phyloP scores from a whole-genome alignment of 176 grass and related monocot species.

The Urochloa ruziziensis region DNA sequence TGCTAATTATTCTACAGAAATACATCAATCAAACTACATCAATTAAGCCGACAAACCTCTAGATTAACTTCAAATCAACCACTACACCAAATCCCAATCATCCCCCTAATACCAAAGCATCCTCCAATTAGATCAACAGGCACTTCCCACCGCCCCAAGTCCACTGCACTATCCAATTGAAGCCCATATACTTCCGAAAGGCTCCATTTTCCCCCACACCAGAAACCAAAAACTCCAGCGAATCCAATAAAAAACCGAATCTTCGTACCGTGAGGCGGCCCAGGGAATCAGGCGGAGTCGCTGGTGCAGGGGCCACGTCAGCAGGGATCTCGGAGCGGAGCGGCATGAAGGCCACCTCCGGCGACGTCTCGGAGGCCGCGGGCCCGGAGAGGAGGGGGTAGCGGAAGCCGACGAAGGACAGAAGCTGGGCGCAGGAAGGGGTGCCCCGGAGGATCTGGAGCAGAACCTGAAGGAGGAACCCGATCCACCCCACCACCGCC shows the following conservation, averaged over 20 bases:
- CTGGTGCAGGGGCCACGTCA: conserved; percentile 44
- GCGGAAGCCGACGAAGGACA: conserved; percentile 89
- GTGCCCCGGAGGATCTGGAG: conserved; percentile 87
- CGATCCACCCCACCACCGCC: conserved; percentile 76
- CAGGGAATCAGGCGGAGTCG: conserved; percentile 37
- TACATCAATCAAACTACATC: conserved; percentile 15
- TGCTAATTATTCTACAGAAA: not conserved
- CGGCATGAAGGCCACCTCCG: conserved; percentile 70
- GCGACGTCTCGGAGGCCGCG: conserved; percentile 38
- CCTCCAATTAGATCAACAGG: conserved; percentile 5
- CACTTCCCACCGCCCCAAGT: conserved; percentile 18
- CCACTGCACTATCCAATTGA: conserved; percentile 7
- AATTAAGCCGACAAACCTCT: conserved; percentile 23
- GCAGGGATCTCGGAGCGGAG: conserved; percentile 68
- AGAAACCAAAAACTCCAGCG: conserved; percentile 3
- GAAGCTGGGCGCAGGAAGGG: conserved; percentile 81
- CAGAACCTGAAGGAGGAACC: conserved; percentile 74
- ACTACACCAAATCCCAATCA: conserved; percentile 1
- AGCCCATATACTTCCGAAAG: conserved; percentile 14
- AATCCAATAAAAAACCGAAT: conserved; percentile 40
- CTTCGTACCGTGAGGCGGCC: conserved; percentile 74
- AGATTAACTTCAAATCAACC: conserved; percentile 23
- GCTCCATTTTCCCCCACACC: not conserved
- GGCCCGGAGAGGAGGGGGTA: conserved; percentile 63
- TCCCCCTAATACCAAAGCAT: not conserved